Evolutionary conservation across 106 monocot species (phyloP).

Genomic region (Vanilla planifolia): DNA sequence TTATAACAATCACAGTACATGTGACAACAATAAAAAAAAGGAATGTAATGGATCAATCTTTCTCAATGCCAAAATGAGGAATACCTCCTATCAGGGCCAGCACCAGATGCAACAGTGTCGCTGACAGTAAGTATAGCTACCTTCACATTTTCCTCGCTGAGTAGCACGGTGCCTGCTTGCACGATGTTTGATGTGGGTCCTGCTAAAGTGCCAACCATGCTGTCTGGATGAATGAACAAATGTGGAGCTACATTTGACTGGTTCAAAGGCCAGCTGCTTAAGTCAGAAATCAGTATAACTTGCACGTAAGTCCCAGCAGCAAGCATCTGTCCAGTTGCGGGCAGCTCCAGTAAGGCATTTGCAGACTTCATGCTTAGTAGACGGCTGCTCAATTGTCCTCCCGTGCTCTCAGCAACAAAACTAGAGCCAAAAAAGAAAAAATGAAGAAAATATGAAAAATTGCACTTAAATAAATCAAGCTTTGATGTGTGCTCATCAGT

Average conservation of each 20-base stretch:
- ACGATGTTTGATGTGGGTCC: not conserved
- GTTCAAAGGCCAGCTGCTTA: conserved; percentile 28
- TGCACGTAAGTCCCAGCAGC: conserved; percentile 62
- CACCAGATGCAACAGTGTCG: conserved; percentile 81
- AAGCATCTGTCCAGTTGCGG: conserved; percentile 41
- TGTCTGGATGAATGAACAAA: not conserved
- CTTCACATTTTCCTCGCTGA: conserved; percentile 33
- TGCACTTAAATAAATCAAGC: not conserved
- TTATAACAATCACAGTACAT: no score
- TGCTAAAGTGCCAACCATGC: conserved; percentile 10
- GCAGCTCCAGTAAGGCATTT: conserved; percentile 84
- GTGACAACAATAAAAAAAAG: no score
- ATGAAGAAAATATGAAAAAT: conserved; percentile 3
- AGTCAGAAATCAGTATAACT: conserved; percentile 76
- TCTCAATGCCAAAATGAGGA: not conserved
- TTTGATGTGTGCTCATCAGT: not conserved
- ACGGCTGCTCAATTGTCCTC: conserved; percentile 82
- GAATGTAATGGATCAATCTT: not conserved
- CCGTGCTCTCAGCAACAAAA: conserved; percentile 93
- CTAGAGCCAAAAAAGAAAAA: no score
- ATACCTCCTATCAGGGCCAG: conserved; percentile 96
- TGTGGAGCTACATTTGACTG: conserved; percentile 3
- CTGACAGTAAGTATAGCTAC: conserved; percentile 98
- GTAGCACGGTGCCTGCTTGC: conserved; percentile 7
- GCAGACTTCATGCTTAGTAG: conserved; percentile 92